Conservation (phyloP, 75 land plant genomes). For the Adiantum capillusveneris region DNA sequence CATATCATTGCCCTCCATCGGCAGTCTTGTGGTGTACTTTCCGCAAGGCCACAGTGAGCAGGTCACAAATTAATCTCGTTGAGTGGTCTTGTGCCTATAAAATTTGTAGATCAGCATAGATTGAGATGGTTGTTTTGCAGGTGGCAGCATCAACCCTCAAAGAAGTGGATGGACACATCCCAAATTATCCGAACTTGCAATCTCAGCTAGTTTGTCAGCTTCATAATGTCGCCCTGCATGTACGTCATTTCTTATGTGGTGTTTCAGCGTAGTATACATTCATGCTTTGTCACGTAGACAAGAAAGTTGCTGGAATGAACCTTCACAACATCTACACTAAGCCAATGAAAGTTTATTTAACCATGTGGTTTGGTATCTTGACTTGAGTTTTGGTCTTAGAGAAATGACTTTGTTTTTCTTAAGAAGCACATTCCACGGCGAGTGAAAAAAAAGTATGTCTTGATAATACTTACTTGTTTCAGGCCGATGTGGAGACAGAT, state of each 20-base stretch:
- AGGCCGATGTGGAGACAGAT: conserved; percentile 97
- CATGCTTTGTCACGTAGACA: no score
- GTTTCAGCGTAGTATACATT: no score
- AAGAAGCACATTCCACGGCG: no score
- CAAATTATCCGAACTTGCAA: conserved; percentile 79
- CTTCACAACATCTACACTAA: no score
- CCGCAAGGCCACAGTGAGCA: conserved; percentile 98
- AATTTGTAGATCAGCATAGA: not conserved
- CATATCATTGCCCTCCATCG: conserved; percentile 74
- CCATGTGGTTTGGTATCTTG: no score
- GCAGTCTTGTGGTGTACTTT: conserved; percentile 87
- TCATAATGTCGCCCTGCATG: conserved; percentile 74
- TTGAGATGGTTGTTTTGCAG: conserved; percentile 18
- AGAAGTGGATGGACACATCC: conserved; percentile 62
- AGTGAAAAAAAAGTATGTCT: no score
- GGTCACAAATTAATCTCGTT: conserved; percentile 26
- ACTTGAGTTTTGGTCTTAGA: no score
- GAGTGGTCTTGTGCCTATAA: not conserved
- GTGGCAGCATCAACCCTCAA: conserved; percentile 87
- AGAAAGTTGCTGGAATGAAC: no score
- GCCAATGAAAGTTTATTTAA: no score
- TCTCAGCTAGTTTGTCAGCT: conserved; percentile 78
- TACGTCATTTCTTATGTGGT: conserved; percentile 11
- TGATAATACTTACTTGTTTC: no score
- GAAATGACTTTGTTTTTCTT: no score